phyloP scores from a whole-genome alignment of 208 protist genomes.

The Wallacemonas sp. region DNA sequence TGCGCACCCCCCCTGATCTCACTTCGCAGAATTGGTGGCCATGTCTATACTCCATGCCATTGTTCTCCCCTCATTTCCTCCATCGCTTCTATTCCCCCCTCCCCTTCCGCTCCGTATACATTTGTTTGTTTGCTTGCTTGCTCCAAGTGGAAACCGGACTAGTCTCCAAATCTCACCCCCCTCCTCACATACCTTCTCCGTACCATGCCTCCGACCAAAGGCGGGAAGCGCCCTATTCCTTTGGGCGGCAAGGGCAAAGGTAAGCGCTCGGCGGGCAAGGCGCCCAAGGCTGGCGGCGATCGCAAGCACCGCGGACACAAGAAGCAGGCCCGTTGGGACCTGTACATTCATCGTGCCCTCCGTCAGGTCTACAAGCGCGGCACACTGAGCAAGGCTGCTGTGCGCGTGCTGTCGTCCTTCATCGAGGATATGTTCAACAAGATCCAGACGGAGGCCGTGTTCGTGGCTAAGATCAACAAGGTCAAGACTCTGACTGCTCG shows the following conservation, averaged over 20 bases:
- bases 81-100: too few relatives aligned
- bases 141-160: too few relatives aligned
- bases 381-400: slow-evolving; percentile 96
- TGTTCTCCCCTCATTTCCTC: too few relatives aligned
- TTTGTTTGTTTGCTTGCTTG: too few relatives aligned
- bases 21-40: too few relatives aligned
- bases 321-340: slow-evolving; percentile 86
- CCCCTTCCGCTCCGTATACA: too few relatives aligned
- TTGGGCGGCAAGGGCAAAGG: slow-evolving; percentile 97
- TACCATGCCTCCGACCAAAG: slow-evolving; percentile 85
- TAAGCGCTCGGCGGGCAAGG: slow-evolving; percentile 96
- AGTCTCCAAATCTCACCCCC: too few relatives aligned
- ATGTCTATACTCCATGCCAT: too few relatives aligned
- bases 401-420: slow-evolving; percentile 98
- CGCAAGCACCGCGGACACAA: slow-evolving; percentile 67
- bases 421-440: slow-evolving; percentile 99
- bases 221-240: slow-evolving; percentile 82
- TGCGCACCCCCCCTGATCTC: too few relatives aligned
- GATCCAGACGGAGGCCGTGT: slow-evolving; percentile 96
- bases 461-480: slow-evolving; percentile 97
- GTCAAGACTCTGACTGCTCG: slow-evolving; percentile 96
- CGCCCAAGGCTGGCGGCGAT: slow-evolving; percentile 77
- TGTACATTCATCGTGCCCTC: slow-evolving; percentile 95
- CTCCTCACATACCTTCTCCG: slow-evolving; percentile 19
- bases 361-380: slow-evolving; percentile 98